These are phyloP conservation scores for Ogataea wickerhamii DNA, from an alignment of 805 yeast genomes.

Conservation along the genomic window DNA sequence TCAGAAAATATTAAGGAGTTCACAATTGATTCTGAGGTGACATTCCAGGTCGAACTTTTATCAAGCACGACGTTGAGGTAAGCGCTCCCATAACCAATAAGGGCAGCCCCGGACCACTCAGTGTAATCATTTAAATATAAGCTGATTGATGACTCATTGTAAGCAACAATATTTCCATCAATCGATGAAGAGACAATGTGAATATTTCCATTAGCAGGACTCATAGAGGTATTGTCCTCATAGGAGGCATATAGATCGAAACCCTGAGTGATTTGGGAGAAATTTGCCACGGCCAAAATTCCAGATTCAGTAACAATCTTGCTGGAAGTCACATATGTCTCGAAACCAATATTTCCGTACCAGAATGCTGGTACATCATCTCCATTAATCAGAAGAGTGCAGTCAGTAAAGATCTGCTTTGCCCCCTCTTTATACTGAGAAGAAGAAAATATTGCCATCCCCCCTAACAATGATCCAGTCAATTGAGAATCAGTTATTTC, in stretches of 20 bases:
- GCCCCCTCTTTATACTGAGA: conserved; percentile 3
- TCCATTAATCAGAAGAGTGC: conserved; percentile 3
- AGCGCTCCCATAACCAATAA: conserved; percentile 3
- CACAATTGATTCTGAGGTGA: conserved; percentile 3
- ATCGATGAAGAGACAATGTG: conserved; percentile 1
- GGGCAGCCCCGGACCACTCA: conserved; percentile 1
- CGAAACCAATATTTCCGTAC: conserved; percentile 7
- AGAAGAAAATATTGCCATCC: conserved; percentile 4
- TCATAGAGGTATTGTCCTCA: conserved; percentile 1
- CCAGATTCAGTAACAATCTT: conserved; percentile 3
- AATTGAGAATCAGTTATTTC: conserved; percentile 2
- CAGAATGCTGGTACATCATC: conserved; percentile 5
- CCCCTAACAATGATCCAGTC: conserved; percentile 5
- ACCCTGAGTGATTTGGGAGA: conserved; percentile 5
- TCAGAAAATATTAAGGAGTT: neutral
- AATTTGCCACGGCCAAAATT: conserved; percentile 6
- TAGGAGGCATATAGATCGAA: conserved; percentile 5
- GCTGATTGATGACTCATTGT: conserved; percentile 4
- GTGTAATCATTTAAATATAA: conserved; percentile 3
- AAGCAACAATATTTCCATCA: conserved; percentile 6
- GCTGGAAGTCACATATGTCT: conserved; percentile 3
- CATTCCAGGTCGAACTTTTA: conserved; percentile 2
- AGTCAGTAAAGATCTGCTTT: conserved; percentile 4
- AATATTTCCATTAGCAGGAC: conserved; percentile 4
- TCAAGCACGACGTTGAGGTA: conserved; percentile 2